Base-by-base conservation (phyloP, 1,284 basidiomycete genomes). In the Crepidotus sp. region DNA sequence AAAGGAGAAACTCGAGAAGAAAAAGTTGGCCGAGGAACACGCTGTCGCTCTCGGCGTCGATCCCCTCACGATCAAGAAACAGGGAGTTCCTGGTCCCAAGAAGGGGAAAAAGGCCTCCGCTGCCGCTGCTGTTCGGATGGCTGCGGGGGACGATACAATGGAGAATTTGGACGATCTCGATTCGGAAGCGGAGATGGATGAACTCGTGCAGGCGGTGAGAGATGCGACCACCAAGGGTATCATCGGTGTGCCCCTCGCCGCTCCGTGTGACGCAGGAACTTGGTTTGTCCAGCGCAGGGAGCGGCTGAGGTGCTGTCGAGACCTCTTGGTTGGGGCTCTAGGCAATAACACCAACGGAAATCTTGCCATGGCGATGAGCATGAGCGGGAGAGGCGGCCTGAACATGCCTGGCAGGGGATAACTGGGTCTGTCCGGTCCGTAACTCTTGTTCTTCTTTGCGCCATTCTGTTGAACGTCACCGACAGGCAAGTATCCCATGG, bases 271-370 rank as follows among this genome's bases (percentile, higher is more conserved):
- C 53, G 70, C 68, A n/a, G 63, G 67, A 8, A 82, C 76, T 14
- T 87, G 80, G 80, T 88, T 88, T 58, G 79, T 88, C 21, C 73
- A 74, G 46, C 69, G 84, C n/a, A 64, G 84, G 45, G 84, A 88
- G 57, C 71, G 79, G 11, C 61, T 80, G 38, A 66, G 84, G 48
- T 81, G 74, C 51, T 86, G 81, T 60, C 69, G 76, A 43, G 79
- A 83, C 54, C 61, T 83, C 27, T 62, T 87, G 30, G 65, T 74
- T 2, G 74, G 69, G 40, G 80, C 83, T 4, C 61, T 87, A 19
- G 31, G 47, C 36, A 52, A 40, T 30, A 52, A 44, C 25, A 30
- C 35, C 32, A 39, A 46, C 27, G 45, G 48, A 14, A 49, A 49
- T 38, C 34, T 49, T 14, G 40, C 25, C 3, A 34, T 44, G 45